Evolutionary conservation across 257 asterid species (phyloP).

Genomic region (Lavandula angustifolia): DNA sequence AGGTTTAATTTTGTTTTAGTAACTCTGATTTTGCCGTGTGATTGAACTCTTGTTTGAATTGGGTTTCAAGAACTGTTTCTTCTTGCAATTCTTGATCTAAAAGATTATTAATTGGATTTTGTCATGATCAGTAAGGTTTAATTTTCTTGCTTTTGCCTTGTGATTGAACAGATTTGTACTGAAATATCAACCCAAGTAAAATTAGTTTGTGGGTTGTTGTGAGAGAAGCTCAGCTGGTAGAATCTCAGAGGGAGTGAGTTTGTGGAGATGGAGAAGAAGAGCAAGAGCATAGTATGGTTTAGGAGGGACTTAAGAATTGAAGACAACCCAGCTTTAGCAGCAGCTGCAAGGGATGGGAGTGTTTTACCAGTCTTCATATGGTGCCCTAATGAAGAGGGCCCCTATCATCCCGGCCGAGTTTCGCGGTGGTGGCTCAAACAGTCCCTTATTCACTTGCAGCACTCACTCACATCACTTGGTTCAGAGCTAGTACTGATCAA

Average conservation of each 20-base stretch:
- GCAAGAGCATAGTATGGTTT: constrained; percentile 82
- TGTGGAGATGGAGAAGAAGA: constrained; percentile 54
- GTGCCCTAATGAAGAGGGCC: constrained; percentile 91
- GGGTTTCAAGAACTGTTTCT: constrained; percentile 21
- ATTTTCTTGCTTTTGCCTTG: background rate
- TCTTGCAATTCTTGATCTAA: constrained; percentile 25
- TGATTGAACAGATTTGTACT: background rate
- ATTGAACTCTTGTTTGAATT: background rate
- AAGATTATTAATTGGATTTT: constrained; percentile 2
- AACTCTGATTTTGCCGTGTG: too few relatives aligned
- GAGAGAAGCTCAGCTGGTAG: background rate
- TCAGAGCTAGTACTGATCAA: constrained; percentile 67
- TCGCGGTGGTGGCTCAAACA: constrained; percentile 98
- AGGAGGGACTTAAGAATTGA: constrained; percentile 96
- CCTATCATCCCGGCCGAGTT: constrained; percentile 81
- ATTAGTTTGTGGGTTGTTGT: constrained; percentile 10
- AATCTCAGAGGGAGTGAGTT: constrained; percentile 2
- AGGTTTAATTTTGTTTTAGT: background rate
- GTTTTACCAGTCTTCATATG: constrained; percentile 80
- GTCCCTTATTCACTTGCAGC: constrained; percentile 71
- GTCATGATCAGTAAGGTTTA: background rate
- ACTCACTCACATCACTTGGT: constrained; percentile 79
- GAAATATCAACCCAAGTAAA: background rate
- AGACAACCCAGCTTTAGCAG: constrained; percentile 90
- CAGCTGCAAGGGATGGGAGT: constrained; percentile 77